phyloP scores from a whole-genome alignment of 495 filamentous ascomycete species.

The Penicillium silybi region DNA sequence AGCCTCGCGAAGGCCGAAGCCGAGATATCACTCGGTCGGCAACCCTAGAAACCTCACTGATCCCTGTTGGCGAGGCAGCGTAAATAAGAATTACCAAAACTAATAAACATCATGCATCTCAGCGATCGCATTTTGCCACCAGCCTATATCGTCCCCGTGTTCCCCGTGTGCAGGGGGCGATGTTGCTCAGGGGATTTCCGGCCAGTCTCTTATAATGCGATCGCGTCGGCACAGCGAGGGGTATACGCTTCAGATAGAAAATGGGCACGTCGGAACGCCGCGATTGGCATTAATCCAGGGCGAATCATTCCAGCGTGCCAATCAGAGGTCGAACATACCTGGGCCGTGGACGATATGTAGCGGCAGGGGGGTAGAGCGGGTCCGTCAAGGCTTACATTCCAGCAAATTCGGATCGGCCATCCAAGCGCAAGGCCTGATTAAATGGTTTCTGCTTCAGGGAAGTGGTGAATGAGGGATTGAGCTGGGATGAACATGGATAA shows the following conservation, averaged over 20 bases:
- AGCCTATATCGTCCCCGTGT: not conserved
- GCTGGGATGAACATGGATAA: not conserved
- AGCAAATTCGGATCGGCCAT: conserved; percentile 25
- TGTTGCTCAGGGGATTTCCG: too few species aligned
- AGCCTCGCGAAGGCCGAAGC: not conserved
- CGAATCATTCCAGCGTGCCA: conserved; percentile 23
- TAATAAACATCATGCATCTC: not conserved
- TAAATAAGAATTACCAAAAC: not conserved
- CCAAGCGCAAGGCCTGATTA: conserved; percentile 1
- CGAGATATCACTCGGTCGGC: conserved; percentile 1
- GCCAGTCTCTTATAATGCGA: not conserved
- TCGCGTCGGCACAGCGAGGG: conserved; percentile 4
- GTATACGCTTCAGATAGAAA: conserved; percentile 8
- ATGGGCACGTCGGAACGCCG: conserved; percentile 1
- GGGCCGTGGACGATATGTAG: conserved; percentile 21
- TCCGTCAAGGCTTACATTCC: conserved; percentile 23
- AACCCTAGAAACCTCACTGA: too few species aligned
- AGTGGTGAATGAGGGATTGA: not conserved
- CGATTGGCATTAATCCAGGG: conserved; percentile 17
- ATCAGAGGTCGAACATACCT: conserved; percentile 23
- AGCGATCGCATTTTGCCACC: conserved; percentile 13
- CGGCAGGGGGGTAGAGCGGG: conserved; percentile 22
- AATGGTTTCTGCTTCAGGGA: not conserved
- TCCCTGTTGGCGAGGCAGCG: too few species aligned
- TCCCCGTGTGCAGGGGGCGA: too few species aligned